These are phyloP conservation scores for Takashimella tepidaria DNA, from an alignment of 1,284 basidiomycete species.

Conservation along the genomic window DNA sequence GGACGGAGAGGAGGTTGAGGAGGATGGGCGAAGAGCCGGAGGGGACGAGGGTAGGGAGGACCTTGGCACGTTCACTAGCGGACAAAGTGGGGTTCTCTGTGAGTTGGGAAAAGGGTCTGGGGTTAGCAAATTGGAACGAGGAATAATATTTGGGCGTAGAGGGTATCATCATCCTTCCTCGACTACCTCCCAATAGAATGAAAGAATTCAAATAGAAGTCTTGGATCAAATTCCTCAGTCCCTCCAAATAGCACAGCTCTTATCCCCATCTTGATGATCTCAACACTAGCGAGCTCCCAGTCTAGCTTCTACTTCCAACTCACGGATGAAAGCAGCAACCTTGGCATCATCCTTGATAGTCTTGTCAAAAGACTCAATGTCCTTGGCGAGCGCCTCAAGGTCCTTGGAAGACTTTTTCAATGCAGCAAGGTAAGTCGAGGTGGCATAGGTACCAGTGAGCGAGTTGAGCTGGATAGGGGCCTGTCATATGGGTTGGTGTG, in stretches of 20 bases:
- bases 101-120: not conserved
- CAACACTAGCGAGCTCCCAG: no score
- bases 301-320: constrained; percentile 23
- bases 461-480: constrained; percentile 50
- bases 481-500: constrained; percentile 20
- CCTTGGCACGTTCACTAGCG: constrained; percentile 64
- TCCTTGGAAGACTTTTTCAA: constrained; percentile 68
- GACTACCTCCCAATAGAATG: no score
- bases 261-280: no score
- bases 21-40: constrained; percentile 72
- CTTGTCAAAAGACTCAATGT: constrained; percentile 66
- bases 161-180: no score
- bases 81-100: constrained; percentile 81
- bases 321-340: constrained; percentile 62
- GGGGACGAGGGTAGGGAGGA: constrained; percentile 63
- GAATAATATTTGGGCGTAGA: not conserved
- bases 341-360: constrained; percentile 62
- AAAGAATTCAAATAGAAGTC: no score
- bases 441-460: constrained; percentile 75
- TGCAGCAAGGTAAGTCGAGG: constrained; percentile 87
- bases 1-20: constrained; percentile 83
- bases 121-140: not conserved
- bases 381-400: constrained; percentile 66
- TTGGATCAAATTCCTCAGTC: not conserved
- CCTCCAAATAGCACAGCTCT: not conserved